These are phyloP conservation scores for Clathrospora elynae DNA, from an alignment of 2,329 filamentous ascomycete species.

Conservation along the genomic window DNA sequence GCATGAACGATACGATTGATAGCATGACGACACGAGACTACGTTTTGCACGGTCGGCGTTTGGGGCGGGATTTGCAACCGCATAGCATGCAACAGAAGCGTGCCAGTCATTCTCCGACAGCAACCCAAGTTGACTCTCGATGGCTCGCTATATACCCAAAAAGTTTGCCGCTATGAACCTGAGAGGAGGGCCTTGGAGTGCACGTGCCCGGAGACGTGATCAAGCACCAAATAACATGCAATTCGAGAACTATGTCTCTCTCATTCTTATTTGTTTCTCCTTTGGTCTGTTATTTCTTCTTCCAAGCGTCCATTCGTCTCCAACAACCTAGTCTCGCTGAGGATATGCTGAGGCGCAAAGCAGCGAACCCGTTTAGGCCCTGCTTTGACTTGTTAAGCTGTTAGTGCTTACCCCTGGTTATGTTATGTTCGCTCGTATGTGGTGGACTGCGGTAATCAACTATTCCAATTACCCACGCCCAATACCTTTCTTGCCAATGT, in stretches of 20 bases:
- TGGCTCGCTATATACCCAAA: constrained; percentile 24
- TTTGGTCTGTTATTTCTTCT: constrained; percentile 2
- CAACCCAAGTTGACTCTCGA: constrained; percentile 14
- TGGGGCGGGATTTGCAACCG: constrained; percentile 15
- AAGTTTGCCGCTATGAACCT: constrained; percentile 17
- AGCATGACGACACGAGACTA: constrained; percentile 21
- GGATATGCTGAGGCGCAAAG: too few relatives aligned
- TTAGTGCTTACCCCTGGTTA: too few relatives aligned
- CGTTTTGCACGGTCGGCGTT: constrained; percentile 21
- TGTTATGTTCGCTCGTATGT: too few relatives aligned
- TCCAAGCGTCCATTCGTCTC: neutral
- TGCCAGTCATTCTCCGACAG: constrained; percentile 10
- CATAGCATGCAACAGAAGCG: constrained; percentile 15
- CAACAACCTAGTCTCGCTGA: neutral
- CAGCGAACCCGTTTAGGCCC: too few relatives aligned
- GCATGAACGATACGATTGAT: constrained; percentile 32
- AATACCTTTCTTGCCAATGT: neutral
- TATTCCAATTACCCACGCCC: constrained; percentile 10
- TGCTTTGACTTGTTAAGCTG: too few relatives aligned
- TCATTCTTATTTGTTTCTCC: neutral
- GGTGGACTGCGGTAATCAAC: neutral
- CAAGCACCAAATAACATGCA: constrained; percentile 6
- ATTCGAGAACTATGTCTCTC: constrained; percentile 1
- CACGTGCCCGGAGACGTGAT: neutral
- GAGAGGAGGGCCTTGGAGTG: constrained; percentile 4